These are phyloP conservation scores for Ceratocystiopsis minuta DNA, from an alignment of 2,329 filamentous ascomycete genomes.

Conservation along the genomic window DNA sequence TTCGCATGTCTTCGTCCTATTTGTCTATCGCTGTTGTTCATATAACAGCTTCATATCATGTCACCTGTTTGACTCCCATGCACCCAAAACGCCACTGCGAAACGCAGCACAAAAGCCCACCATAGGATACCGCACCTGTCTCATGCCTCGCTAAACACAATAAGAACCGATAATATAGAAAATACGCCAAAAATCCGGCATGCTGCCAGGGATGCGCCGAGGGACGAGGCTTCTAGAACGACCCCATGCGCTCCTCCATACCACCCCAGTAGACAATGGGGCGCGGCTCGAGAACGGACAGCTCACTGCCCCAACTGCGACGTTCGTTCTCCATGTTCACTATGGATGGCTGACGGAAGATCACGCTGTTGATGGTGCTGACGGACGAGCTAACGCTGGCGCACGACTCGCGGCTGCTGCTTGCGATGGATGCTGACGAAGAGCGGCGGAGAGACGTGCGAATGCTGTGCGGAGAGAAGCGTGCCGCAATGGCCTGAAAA, in stretches of 20 bases:
- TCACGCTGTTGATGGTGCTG: constrained; percentile 38
- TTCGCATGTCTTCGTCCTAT: not conserved
- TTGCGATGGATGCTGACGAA: constrained; percentile 21
- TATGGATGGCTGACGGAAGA: constrained; percentile 38
- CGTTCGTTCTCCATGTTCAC: constrained; percentile 40
- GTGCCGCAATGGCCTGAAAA: constrained; percentile 30
- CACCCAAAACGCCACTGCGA: not conserved
- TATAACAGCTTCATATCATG: too few species aligned
- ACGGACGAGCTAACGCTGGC: constrained; percentile 22
- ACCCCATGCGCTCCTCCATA: constrained; percentile 39
- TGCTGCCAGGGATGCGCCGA: too few species aligned
- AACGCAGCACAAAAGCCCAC: too few species aligned
- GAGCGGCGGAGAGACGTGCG: constrained; percentile 36
- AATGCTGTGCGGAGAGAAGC: constrained; percentile 30
- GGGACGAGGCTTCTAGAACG: constrained; percentile 8
- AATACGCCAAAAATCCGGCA: too few species aligned
- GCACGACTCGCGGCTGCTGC: constrained; percentile 23
- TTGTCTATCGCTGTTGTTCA: not conserved
- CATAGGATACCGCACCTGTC: too few species aligned
- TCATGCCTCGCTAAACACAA: too few species aligned
- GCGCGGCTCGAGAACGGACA: constrained; percentile 41
- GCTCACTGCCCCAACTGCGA: constrained; percentile 30
- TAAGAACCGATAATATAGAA: too few species aligned
- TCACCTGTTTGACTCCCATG: too few species aligned
- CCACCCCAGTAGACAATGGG: constrained; percentile 47